phyloP scores from a whole-genome alignment of 352 stramenopile species.

The Phytophthora multivora region DNA sequence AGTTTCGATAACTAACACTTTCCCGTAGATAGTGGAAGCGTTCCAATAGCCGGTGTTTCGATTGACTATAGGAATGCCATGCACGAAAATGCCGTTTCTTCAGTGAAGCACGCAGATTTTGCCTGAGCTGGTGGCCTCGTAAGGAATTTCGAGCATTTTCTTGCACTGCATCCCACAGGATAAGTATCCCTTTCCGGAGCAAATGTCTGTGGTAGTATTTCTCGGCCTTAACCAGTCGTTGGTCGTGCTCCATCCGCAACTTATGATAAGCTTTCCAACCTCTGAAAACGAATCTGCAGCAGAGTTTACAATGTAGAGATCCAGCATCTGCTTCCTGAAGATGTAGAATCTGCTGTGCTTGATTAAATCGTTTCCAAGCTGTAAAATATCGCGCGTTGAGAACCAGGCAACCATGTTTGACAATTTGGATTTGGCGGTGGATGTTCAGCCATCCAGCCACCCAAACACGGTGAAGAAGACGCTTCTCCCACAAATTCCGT shows the following conservation, averaged over 20 bases:
- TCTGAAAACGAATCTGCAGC: slow-evolving; percentile 12
- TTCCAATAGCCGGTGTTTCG: neutral
- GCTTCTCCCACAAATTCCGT: slow-evolving; percentile 10
- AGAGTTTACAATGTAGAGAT: slow-evolving; percentile 10
- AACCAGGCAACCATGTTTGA: neutral
- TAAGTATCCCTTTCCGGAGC: slow-evolving; percentile 27
- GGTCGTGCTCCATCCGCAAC: neutral
- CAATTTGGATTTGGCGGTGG: slow-evolving; percentile 11
- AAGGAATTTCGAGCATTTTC: slow-evolving; percentile 26
- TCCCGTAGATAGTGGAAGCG: slow-evolving; percentile 1
- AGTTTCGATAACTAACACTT: slow-evolving; percentile 19
- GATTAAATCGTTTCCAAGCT: slow-evolving; percentile 19
- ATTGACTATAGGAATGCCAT: slow-evolving; percentile 22
- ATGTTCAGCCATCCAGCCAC: slow-evolving; percentile 17
- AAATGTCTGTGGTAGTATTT: slow-evolving; percentile 17
- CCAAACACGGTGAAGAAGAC: slow-evolving; percentile 25
- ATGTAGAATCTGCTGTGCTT: neutral
- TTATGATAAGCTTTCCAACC: slow-evolving; percentile 23
- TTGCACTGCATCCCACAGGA: slow-evolving; percentile 27
- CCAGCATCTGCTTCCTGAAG: slow-evolving; percentile 10
- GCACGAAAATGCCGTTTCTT: slow-evolving; percentile 28
- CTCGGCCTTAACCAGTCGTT: slow-evolving; percentile 13
- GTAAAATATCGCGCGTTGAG: slow-evolving; percentile 11
- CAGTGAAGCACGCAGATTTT: slow-evolving; percentile 20
- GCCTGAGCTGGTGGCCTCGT: slow-evolving; percentile 26